Conservation (phyloP, 129 eudicot genomes). For the Pseudognaphalium luteoalbum region DNA sequence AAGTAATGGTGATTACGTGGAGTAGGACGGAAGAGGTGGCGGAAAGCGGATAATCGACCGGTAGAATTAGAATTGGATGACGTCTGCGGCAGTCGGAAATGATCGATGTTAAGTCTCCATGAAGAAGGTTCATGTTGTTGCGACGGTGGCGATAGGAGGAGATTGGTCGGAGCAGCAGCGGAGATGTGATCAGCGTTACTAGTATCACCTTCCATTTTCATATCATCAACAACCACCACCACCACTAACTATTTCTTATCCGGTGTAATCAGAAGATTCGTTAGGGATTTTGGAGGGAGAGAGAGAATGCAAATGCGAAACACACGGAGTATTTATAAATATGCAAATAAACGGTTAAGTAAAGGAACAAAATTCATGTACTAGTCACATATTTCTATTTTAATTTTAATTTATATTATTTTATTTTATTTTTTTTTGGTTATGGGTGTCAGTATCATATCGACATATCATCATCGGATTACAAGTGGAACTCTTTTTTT, state of each 20-base stretch:
- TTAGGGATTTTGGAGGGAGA: too few relatives aligned
- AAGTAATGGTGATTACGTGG: slow-evolving; percentile 22
- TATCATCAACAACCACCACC: neutral
- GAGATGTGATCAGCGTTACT: neutral
- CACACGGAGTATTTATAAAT: too few relatives aligned
- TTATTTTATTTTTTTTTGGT: too few relatives aligned
- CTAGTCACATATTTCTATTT: neutral
- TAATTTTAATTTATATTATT: too few relatives aligned
- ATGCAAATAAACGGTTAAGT: too few relatives aligned
- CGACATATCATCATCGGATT: neutral
- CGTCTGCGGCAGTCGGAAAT: slow-evolving; percentile 33
- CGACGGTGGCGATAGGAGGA: slow-evolving; percentile 30
- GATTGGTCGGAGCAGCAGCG: neutral
- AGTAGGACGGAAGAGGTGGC: slow-evolving; percentile 16
- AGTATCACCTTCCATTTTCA: slow-evolving; percentile 26
- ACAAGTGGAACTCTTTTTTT: neutral
- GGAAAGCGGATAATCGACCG: slow-evolving; percentile 10
- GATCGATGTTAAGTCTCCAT: slow-evolving; percentile 39
- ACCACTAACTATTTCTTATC: too few relatives aligned
- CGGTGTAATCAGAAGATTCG: neutral
- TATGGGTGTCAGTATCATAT: neutral
- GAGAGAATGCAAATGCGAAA: too few relatives aligned
- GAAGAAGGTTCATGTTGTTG: slow-evolving; percentile 22
- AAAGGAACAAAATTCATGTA: too few relatives aligned
- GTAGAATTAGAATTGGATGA: slow-evolving; percentile 7